These are phyloP conservation scores for Pythium coloratum DNA, from an alignment of 352 stramenopile species.

Conservation along the genomic window DNA sequence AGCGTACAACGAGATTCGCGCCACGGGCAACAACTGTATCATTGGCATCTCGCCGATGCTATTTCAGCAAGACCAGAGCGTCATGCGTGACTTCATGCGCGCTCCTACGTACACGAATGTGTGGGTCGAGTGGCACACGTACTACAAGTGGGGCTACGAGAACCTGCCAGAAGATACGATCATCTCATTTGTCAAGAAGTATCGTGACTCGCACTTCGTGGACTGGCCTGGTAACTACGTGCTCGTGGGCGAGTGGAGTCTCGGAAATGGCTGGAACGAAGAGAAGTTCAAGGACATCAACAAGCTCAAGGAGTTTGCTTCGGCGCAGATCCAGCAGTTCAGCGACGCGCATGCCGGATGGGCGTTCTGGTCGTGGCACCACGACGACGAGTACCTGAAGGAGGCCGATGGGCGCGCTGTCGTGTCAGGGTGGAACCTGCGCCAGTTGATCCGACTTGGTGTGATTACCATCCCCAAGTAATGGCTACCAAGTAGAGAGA, in stretches of 20 bases:
- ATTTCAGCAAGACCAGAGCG: background rate
- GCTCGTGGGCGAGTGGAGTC: constrained; percentile 58
- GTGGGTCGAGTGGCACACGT: constrained; percentile 34
- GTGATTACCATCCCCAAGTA: background rate
- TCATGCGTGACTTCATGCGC: constrained; percentile 25
- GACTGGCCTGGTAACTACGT: constrained; percentile 31
- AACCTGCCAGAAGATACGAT: constrained; percentile 14
- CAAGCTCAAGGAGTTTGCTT: constrained; percentile 31
- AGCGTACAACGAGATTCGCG: constrained; percentile 41
- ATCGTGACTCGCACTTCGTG: constrained; percentile 14
- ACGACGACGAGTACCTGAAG: constrained; percentile 15
- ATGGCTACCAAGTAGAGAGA: too few relatives aligned
- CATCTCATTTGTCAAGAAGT: constrained; percentile 8
- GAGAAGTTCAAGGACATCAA: constrained; percentile 24
- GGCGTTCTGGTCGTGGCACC: constrained; percentile 53
- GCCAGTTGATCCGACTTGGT: background rate
- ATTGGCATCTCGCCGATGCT: constrained; percentile 20
- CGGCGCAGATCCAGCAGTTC: constrained; percentile 32
- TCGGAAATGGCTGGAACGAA: constrained; percentile 9
- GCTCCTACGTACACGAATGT: constrained; percentile 24
- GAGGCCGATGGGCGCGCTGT: background rate
- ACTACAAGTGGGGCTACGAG: constrained; percentile 32
- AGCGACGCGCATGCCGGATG: constrained; percentile 28
- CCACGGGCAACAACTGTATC: constrained; percentile 28
- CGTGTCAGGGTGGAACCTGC: background rate